Evolutionary conservation across 345 rosid genomes (phyloP).

Genomic region (Cardiospermum halicacabum): DNA sequence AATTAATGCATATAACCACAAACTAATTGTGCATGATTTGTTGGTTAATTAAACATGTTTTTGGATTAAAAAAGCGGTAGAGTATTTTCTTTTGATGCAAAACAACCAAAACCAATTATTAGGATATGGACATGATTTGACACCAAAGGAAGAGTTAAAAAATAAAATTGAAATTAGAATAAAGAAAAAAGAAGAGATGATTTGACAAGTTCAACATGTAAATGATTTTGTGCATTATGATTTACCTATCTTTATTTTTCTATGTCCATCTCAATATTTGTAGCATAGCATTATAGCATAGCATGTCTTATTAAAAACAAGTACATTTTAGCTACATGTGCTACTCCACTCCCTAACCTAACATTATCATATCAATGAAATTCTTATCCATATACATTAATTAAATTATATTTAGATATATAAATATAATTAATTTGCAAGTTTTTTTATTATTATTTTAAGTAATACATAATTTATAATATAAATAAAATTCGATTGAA

Average conservation of each 20-base stretch:
- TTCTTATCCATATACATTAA: too few species aligned
- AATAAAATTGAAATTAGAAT: not conserved
- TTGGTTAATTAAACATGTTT: slow-evolving; percentile 6
- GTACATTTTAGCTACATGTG: too few species aligned
- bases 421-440: too few species aligned
- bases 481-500: too few species aligned
- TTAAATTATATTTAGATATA: too few species aligned
- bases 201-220: slow-evolving; percentile 2
- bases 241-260: not conserved
- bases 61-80: not conserved
- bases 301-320: not conserved
- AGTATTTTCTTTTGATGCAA: not conserved
- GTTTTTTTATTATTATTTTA: too few species aligned
- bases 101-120: not conserved
- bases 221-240: slow-evolving; percentile 1
- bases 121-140: slow-evolving; percentile 10
- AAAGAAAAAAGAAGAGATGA: not conserved
- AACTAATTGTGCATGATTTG: not conserved
- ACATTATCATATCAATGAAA: too few species aligned
- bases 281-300: too few species aligned
- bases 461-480: too few species aligned
- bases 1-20: too few species aligned
- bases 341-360: too few species aligned
- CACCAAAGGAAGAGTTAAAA: not conserved
- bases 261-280: not conserved